Evolutionary conservation across 352 stramenopile species (phyloP), one percentile per base, ranked within the genome.

Genomic region (Globisporangium carolinianum): DNA sequence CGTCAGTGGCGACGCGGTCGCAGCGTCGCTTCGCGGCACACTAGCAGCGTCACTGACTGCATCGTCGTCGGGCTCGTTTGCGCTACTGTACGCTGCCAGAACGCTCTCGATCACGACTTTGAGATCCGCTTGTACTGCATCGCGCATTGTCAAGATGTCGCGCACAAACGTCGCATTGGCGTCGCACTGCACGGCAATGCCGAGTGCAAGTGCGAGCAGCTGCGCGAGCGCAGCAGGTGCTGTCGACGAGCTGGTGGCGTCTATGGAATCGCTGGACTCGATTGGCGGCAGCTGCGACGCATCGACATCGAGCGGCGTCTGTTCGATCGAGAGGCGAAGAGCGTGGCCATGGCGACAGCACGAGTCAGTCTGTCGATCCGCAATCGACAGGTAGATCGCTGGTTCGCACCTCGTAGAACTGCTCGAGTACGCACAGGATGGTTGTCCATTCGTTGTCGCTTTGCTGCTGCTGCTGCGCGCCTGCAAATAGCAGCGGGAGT

Each of bases 31-130:
- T 47, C 11, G 3, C 42, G 42, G 10, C 12, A 6, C 42, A 17
- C 45, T 48, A 18, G 18, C 18, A 17, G 18, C 18, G 37, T 17
- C 5, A 11, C 6, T 39, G 1, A 52, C 38, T 24, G 45, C 24
- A 15, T 45, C n/a, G 9, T 50, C 38, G 9, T 32, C 51, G 18
- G 18, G 7, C 15, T 7, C 52, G 39, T 41, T 55, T 51, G 51
- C 6, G 54, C n/a, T 51, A 32, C 12, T 57, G 57, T 70, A 52
- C 10, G 39, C 53, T n/a, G 48, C 49, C 63, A 87, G 72, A 7
- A 83, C 66, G 32, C 64, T 71, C 52, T 90, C 78, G 47, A 90
- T 88, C n/a, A 75, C 69, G 0, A 57, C 54, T 73, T 87, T 87
- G n/a, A 90, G 66, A 56, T 86, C 69, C 2, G 72, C 69, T 57